These are phyloP conservation scores for Candida qinlingensis DNA, from an alignment of 805 yeast species.

Conservation along the genomic window DNA sequence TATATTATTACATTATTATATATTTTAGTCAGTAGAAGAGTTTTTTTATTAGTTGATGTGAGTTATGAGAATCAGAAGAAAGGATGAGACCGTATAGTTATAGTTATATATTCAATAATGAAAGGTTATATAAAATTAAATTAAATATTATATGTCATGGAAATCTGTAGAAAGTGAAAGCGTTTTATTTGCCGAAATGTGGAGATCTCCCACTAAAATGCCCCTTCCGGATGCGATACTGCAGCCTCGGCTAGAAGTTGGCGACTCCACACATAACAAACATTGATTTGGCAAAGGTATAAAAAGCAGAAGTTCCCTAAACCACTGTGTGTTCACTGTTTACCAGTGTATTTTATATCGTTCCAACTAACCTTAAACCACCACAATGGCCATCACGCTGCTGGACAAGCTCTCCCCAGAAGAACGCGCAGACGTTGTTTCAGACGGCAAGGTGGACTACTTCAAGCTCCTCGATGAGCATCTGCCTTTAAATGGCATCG, in stretches of 20 bases:
- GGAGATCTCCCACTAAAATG: neutral
- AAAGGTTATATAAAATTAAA: conserved; percentile 6
- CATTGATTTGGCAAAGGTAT: neutral
- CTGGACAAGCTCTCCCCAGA: neutral
- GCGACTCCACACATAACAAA: neutral
- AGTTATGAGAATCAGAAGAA: neutral
- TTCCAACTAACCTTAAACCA: neutral
- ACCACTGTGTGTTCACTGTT: neutral
- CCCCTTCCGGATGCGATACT: neutral
- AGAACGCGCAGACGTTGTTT: neutral
- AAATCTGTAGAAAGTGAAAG: too few relatives aligned
- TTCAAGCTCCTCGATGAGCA: neutral
- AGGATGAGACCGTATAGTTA: conserved; percentile 1
- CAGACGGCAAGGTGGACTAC: conserved; percentile 1
- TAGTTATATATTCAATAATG: conserved; percentile 6
- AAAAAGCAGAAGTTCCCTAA: neutral
- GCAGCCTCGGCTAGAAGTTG: neutral
- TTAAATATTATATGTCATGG: conserved; percentile 12
- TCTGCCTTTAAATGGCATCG: conserved; percentile 3
- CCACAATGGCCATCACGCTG: neutral
- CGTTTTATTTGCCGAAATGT: neutral
- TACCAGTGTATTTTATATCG: neutral
- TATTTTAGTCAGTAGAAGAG: neutral
- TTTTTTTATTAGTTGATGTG: conserved; percentile 17
- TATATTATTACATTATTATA: neutral